phyloP scores from a whole-genome alignment of 2,329 filamentous ascomycete species.

The Ophiostoma populinum region DNA sequence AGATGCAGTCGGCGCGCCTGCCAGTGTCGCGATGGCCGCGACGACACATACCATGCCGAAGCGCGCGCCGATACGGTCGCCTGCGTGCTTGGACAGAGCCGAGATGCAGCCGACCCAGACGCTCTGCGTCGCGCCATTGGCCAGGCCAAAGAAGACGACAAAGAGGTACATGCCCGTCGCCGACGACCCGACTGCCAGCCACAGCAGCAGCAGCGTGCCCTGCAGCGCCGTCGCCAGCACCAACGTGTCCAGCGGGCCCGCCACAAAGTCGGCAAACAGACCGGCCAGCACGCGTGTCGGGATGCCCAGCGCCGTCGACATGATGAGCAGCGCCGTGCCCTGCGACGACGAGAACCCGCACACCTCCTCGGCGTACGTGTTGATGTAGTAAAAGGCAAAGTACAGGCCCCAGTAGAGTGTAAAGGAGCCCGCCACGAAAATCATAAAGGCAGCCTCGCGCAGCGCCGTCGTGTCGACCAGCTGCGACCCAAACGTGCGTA shows the following conservation, averaged over 20 bases:
- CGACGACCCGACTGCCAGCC: slow-evolving; percentile 31
- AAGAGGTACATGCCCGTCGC: slow-evolving; percentile 25
- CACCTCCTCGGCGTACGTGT: slow-evolving; percentile 18
- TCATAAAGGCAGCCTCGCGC: slow-evolving; percentile 27
- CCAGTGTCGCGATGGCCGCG: slow-evolving; percentile 23
- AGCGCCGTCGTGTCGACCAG: slow-evolving; percentile 33
- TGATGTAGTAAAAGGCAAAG: slow-evolving; percentile 31
- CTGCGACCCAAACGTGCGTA: slow-evolving; percentile 18
- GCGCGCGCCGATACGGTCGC: slow-evolving; percentile 21
- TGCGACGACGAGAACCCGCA: slow-evolving; percentile 28
- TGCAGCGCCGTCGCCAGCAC: slow-evolving; percentile 24
- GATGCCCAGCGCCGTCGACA: slow-evolving; percentile 39
- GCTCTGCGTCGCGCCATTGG: slow-evolving; percentile 24
- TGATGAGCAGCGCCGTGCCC: slow-evolving; percentile 36
- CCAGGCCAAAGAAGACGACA: slow-evolving; percentile 26
- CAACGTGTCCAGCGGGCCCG: slow-evolving; percentile 38
- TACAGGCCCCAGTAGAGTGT: slow-evolving; percentile 33
- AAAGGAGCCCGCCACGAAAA: slow-evolving; percentile 22
- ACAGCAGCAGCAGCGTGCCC: slow-evolving; percentile 21
- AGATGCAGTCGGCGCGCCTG: slow-evolving; percentile 20
- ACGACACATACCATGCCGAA: slow-evolving; percentile 27
- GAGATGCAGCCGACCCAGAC: slow-evolving; percentile 19
- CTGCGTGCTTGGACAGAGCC: slow-evolving; percentile 17
- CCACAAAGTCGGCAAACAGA: slow-evolving; percentile 31
- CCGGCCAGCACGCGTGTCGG: slow-evolving; percentile 34